Base-by-base conservation (phyloP, 2,329 filamentous ascomycete species). In the Fusarium hainanense region DNA sequence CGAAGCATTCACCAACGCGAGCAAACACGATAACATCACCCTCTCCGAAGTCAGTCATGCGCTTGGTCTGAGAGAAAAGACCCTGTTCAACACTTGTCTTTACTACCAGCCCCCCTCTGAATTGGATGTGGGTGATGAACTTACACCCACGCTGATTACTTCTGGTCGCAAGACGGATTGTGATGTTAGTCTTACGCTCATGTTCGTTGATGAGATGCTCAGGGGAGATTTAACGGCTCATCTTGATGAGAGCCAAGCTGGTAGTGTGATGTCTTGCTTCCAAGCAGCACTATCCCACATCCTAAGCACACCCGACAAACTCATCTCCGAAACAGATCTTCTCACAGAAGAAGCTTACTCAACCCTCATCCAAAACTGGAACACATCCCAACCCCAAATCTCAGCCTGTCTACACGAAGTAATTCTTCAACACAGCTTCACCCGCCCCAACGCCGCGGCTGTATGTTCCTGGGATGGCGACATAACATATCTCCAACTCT, bases 281-380 rank as follows among this genome's bases (percentile, higher is more conserved):
- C 85, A 86, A 41, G 81, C 83, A 25, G 83, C 87, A 0, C 76
- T 89, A 18, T 77, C 81, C 14, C 77, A 81, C 20, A 81, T 87
- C 3, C 66, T 88, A 14, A 77, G 80, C 4, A 74, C 77, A 6
- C 82, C 83, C 0, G 78, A 80, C 12, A 79, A 77, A 18, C 76
- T 78, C 6, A 77, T 88, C 52, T 82, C 79, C 8, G 78, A 85
- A 21, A 76, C 85, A 27, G 84, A 88, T 73, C 79, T 87, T 5
- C 88, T 89, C 69, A 88, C 82, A 14, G 83, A 87, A 49, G 79
- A 83, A 11, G 87, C 90, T 68, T 84, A 85, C 65, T 80, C 84
- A 7, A 85, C 88, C 58, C 83, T 89, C 43, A 74, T 85, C 10
- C 88, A 87, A 78, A 87, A 85, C 52, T 82, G 82, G 67, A 81